These are phyloP conservation scores for Leishmania martiniquensis DNA, from an alignment of 208 protist genomes.

Conservation along the genomic window DNA sequence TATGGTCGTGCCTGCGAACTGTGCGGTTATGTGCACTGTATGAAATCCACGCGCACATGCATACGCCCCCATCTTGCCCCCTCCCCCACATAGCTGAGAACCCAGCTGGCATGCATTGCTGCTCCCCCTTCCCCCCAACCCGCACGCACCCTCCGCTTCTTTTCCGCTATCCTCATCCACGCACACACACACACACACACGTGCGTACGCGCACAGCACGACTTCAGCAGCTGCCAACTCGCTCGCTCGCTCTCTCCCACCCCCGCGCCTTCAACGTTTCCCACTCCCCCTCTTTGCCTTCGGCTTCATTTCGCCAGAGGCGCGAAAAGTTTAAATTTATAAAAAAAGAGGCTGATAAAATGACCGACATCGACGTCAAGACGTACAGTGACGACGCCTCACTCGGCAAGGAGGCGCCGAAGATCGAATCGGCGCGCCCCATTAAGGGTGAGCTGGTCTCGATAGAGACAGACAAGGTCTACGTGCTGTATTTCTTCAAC, in stretches of 20 bases:
- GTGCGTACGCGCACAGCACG: background rate
- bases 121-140: background rate
- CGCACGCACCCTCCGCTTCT: background rate
- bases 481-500: conserved; percentile 93
- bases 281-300: background rate
- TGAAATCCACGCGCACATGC: background rate
- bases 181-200: background rate
- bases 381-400: conserved; percentile 87
- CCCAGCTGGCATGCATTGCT: background rate
- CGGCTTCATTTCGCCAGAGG: too few species aligned
- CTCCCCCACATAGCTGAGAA: background rate
- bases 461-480: conserved; percentile 63
- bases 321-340: too few species aligned
- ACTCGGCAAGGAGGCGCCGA: conserved; percentile 69
- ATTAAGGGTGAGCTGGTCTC: conserved; percentile 77
- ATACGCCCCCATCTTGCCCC: background rate
- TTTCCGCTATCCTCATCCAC: background rate
- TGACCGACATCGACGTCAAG: conserved; percentile 89
- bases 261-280: background rate
- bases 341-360: conserved; percentile 14
- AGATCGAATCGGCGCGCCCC: conserved; percentile 60
- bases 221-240: background rate
- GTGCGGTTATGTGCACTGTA: background rate
- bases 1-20: background rate
- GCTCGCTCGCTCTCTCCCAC: background rate